Evolutionary conservation across 257 asterid genomes (phyloP).

Genomic region (Solanum arcanum): DNA sequence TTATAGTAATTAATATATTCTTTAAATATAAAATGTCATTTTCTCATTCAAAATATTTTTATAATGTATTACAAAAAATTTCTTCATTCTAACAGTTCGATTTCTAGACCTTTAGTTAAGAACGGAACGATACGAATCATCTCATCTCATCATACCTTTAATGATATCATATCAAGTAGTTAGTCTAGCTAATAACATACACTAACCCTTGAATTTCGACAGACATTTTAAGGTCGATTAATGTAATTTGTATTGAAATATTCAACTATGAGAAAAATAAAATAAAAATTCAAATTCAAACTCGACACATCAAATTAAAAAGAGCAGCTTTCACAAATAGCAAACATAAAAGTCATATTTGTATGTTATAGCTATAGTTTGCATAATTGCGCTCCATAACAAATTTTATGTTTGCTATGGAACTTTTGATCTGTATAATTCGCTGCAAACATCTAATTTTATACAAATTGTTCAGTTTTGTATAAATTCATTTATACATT

Average conservation of each 20-base stretch:
- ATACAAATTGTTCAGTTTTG: no score
- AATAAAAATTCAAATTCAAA: neutral
- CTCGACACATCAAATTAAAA: neutral
- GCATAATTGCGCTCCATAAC: no score
- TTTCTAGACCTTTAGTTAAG: rapidly evolving
- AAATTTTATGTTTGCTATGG: no score
- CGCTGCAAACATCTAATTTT: no score
- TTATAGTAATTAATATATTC: neutral
- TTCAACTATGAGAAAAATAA: rapidly evolving
- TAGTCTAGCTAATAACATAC: neutral
- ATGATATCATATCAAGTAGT: neutral
- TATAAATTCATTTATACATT: no score
- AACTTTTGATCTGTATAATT: no score
- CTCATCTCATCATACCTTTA: neutral
- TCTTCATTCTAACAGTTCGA: neutral
- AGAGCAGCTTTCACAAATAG: no score
- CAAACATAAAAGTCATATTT: no score
- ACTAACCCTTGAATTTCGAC: neutral
- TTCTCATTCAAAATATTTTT: neutral
- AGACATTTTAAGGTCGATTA: neutral
- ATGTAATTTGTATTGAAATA: neutral
- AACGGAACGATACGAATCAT: neutral
- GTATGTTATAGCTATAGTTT: no score
- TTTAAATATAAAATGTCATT: neutral
- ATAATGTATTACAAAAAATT: neutral